Evolutionary conservation across 2,329 filamentous ascomycete species (phyloP).

Genomic region (Aspergillus pseudonomiae): DNA sequence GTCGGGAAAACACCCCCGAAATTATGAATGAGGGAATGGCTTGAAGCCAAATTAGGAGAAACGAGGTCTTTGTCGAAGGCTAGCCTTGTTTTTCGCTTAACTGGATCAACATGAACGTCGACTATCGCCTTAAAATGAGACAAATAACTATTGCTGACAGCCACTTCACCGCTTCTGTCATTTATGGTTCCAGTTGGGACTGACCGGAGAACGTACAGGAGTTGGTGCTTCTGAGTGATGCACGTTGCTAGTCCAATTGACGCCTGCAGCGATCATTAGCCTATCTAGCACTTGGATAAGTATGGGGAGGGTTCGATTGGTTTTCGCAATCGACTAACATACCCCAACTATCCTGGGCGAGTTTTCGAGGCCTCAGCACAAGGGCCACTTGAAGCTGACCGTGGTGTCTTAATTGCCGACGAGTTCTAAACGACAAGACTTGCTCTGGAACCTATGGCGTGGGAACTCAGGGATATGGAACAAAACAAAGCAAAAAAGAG

Average conservation of each 20-base stretch:
- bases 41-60: slow-evolving; percentile 5
- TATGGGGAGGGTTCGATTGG: slow-evolving; percentile 28
- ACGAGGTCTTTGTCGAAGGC: slow-evolving; percentile 11
- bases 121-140: slow-evolving; percentile 25
- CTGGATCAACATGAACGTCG: slow-evolving; percentile 17
- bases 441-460: not conserved
- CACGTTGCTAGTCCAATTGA: slow-evolving; percentile 24
- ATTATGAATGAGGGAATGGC: slow-evolving; percentile 3
- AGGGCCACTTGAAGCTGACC: not conserved
- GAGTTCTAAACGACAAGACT: slow-evolving; percentile 1
- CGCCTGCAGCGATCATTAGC: slow-evolving; percentile 30
- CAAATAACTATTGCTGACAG: slow-evolving; percentile 13
- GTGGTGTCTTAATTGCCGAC: slow-evolving; percentile 9
- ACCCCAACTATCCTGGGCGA: slow-evolving; percentile 6
- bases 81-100: slow-evolving; percentile 12
- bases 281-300: slow-evolving; percentile 22
- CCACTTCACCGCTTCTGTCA: slow-evolving; percentile 31
- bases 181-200: slow-evolving; percentile 12
- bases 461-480: not conserved
- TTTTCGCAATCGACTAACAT: slow-evolving; percentile 11
- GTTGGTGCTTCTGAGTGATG: slow-evolving; percentile 17
- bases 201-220: slow-evolving; percentile 11
- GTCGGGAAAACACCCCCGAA: not conserved
- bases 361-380: not conserved
- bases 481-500: not conserved